Percentiles rank a stretch among this genome's conserved stretches.
These are phyloP conservation scores for Ceratobasidium sp. DNA, from an alignment of 1,284 basidiomycete species.

Conservation along the genomic window DNA sequence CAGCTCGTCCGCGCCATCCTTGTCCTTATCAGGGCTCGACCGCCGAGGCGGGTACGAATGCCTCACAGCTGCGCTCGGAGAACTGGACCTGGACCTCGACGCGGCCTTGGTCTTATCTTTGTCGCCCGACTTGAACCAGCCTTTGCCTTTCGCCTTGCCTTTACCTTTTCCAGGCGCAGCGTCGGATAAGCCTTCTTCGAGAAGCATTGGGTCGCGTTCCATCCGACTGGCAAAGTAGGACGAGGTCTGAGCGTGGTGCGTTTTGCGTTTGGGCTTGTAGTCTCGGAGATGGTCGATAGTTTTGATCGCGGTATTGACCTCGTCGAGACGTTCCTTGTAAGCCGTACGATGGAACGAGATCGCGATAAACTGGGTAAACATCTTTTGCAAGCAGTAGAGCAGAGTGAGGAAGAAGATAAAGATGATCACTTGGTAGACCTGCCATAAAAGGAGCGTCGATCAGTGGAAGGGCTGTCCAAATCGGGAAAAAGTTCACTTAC, in stretches of 20 bases:
- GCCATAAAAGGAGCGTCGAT: constrained; percentile 9
- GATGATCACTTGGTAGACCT: constrained; percentile 70
- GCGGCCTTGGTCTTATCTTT: not conserved
- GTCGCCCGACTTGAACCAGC: constrained; percentile 34
- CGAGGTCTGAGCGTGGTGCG: constrained; percentile 25
- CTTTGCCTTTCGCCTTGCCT: constrained; percentile 2
- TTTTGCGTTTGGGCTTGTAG: constrained; percentile 71
- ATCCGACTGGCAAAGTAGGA: constrained; percentile 25
- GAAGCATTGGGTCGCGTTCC: constrained; percentile 33
- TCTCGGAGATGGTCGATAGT: constrained; percentile 78
- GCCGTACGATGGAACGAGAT: constrained; percentile 78
- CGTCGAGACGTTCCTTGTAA: constrained; percentile 77
- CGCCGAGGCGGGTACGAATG: constrained; percentile 43
- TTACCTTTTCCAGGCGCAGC: constrained; percentile 4
- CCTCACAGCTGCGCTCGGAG: constrained; percentile 21
- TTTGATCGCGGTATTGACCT: constrained; percentile 67
- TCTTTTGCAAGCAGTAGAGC: constrained; percentile 70
- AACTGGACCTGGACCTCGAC: constrained; percentile 21
- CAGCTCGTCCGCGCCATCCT: constrained; percentile 50
- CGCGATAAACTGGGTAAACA: constrained; percentile 72
- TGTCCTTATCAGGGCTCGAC: constrained; percentile 34
- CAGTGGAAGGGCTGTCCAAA: constrained; percentile 25
- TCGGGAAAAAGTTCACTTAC: constrained; percentile 55
- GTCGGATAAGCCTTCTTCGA: constrained; percentile 44
- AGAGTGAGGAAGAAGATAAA: constrained; percentile 78